Percentiles rank a stretch among this genome's conserved stretches.
Conservation (phyloP, 805 yeast genomes). For the Starmerella kuoi region DNA sequence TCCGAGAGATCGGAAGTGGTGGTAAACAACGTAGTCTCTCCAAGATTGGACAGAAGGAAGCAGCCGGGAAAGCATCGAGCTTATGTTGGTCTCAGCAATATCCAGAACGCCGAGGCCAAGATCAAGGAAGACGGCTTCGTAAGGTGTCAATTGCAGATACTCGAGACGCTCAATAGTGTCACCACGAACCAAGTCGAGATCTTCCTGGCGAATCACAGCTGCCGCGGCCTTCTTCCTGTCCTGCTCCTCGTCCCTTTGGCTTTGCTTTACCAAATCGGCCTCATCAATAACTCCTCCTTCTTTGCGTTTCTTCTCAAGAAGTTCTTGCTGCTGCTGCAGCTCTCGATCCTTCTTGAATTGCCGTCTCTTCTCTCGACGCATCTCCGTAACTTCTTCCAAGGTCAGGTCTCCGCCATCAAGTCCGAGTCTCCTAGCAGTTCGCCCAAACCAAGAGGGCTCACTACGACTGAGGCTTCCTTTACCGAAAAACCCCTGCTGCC, state of each 20-base stretch:
- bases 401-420: slow-evolving; percentile 31
- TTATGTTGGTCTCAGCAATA: slow-evolving; percentile 23
- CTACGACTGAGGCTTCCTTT: slow-evolving; percentile 81
- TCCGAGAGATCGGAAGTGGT: slow-evolving; percentile 75
- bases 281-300: slow-evolving; percentile 9
- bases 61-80: not conserved
- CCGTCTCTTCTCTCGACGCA: slow-evolving; percentile 58
- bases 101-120: slow-evolving; percentile 43
- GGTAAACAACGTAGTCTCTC: slow-evolving; percentile 62
- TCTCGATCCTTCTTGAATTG: slow-evolving; percentile 61
- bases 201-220: slow-evolving; percentile 19
- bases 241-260: not conserved
- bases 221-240: too few relatives aligned
- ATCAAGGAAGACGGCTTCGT: slow-evolving; percentile 60
- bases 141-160: slow-evolving; percentile 56
- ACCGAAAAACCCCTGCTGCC: slow-evolving; percentile 88
- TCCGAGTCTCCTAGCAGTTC: slow-evolving; percentile 48
- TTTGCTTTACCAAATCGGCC: not conserved
- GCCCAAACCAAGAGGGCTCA: slow-evolving; percentile 79
- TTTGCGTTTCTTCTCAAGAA: slow-evolving; percentile 29
- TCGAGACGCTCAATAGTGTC: slow-evolving; percentile 27
- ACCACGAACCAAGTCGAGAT: slow-evolving; percentile 20
- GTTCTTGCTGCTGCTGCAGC: slow-evolving; percentile 40
- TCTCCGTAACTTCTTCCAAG: slow-evolving; percentile 63
- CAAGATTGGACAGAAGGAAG: slow-evolving; percentile 9